Evolutionary conservation across 257 asterid genomes (phyloP), one percentile per base, ranked within the genome.

Genomic region (Ehretia macrophylla): DNA sequence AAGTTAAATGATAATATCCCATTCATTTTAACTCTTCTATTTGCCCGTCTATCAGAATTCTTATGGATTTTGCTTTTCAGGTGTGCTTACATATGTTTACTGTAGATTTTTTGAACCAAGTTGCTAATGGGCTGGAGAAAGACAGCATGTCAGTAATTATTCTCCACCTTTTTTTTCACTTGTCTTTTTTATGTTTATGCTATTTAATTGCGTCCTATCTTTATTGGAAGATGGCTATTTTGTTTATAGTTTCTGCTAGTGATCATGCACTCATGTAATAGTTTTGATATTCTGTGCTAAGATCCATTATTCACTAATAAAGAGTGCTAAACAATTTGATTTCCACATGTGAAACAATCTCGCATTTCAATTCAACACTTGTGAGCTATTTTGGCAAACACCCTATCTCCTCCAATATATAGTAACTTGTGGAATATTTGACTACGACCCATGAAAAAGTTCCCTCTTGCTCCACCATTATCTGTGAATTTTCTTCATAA

Each of bases 1-100:
- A 27, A 27, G 6, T n/a, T 27, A 27, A 6, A 27, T 13, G 14
- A 46, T 8, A 46, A 1, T 4, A 54, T 62, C 22, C 10, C 32
- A 38, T 42, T 60, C 51, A 17, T 59, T 20, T 55, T 20, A 27
- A 23, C 10, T 45, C 9, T 58, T 44, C 55, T 9, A 39, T 17
- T 39, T 46, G 56, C 22, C 59, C 65, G 55, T 58, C 64, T 50
- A 51, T 32, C 59, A 51, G 67, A 62, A 32, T 35, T 14, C 10
- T 40, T 39, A 39, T 27, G 17, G 12, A 8, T 23, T 44, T 64
- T 23, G 21, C 11, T 18, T 83, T 80, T 72, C 94, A 91, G 98
- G 98, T 92, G 56, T 92, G 98, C 85, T 75, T 88, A 35, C 98
- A 92, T 75, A 88, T 88, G 97, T 92, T 91, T 78, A 77, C 95